Evolutionary conservation across 2,329 filamentous ascomycete species (phyloP).

Genomic region (Chaetomium globosum): DNA sequence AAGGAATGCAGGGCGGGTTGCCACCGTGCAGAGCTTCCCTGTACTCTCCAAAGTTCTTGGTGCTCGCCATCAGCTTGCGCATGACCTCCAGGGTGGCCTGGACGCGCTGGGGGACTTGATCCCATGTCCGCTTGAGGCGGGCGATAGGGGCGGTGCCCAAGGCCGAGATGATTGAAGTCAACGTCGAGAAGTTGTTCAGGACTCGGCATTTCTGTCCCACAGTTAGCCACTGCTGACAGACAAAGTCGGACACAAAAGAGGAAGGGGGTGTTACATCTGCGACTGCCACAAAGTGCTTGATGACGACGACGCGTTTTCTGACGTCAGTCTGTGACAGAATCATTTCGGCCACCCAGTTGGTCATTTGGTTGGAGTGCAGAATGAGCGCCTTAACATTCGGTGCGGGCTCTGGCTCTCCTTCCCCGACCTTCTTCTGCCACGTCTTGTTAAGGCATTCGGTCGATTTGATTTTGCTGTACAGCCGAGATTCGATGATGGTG

Average conservation of each 20-base stretch:
- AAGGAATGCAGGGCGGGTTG: constrained; percentile 96
- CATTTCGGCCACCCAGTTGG: constrained; percentile 99
- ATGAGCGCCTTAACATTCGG: constrained; percentile 96
- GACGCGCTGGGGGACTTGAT: constrained; percentile 84
- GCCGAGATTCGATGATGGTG: constrained; percentile 91
- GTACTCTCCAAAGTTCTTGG: constrained; percentile 97
- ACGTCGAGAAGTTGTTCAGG: constrained; percentile 94
- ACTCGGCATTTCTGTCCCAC: constrained; percentile 79
- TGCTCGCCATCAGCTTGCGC: constrained; percentile 93
- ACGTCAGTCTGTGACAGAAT: constrained; percentile 92
- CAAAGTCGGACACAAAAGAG: not conserved
- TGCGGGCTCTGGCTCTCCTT: constrained; percentile 81
- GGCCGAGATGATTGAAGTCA: constrained; percentile 97
- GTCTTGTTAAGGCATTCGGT: constrained; percentile 98
- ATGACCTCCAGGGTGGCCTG: constrained; percentile 81
- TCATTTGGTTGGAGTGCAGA: constrained; percentile 96
- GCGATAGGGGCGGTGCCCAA: constrained; percentile 93
- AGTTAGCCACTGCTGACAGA: constrained; percentile 33
- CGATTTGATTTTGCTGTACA: constrained; percentile 94
- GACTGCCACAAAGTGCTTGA: constrained; percentile 96
- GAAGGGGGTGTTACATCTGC: constrained; percentile 74
- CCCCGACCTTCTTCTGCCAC: constrained; percentile 92
- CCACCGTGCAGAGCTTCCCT: constrained; percentile 88
- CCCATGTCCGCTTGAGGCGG: constrained; percentile 90
- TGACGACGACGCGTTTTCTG: constrained; percentile 93